phyloP scores from a whole-genome alignment of 768 basidiomycete species.

The Tylopilus rubrobrunneus region DNA sequence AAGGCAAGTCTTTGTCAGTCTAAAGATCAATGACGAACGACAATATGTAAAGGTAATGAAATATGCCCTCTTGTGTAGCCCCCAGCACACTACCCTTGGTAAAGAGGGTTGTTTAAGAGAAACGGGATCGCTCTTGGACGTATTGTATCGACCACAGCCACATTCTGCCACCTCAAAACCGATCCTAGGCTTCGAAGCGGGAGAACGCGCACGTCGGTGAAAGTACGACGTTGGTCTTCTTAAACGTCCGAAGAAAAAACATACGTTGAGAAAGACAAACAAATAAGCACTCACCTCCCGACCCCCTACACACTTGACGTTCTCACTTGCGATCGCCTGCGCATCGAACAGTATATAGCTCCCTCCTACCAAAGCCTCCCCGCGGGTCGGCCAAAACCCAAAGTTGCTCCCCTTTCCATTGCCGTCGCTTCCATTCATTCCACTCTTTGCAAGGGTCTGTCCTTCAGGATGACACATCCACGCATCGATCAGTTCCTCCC shows the following conservation, averaged over 20 bases:
- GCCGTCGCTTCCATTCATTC: not conserved
- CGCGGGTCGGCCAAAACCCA: conserved; percentile 75
- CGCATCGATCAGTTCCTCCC: conserved; percentile 94
- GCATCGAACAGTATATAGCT: conserved; percentile 82
- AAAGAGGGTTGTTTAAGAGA: conserved; percentile 87
- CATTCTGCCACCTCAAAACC: conserved; percentile 40
- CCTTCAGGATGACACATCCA: conserved; percentile 95
- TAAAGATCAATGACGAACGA: not conserved
- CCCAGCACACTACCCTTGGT: conserved; percentile 65
- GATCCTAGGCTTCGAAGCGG: conserved; percentile 50
- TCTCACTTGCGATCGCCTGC: conserved; percentile 43
- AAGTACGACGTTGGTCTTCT: conserved; percentile 88
- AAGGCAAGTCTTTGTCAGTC: conserved; percentile 7
- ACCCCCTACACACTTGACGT: conserved; percentile 15
- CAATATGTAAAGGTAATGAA: not conserved
- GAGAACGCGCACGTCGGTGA: conserved; percentile 49
- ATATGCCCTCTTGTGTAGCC: conserved; percentile 92
- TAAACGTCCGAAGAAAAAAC: conserved; percentile 54
- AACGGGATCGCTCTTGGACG: conserved; percentile 70
- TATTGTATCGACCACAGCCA: conserved; percentile 85
- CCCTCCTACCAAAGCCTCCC: conserved; percentile 82
- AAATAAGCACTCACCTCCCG: conserved; percentile 47
- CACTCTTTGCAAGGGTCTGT: conserved; percentile 64
- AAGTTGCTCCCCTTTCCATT: conserved; percentile 27
- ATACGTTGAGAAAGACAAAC: not conserved